Evolutionary conservation across 192 early-diverging fungal genomes (phyloP), one percentile per base, ranked within the genome.

Genomic region (Backusella liffmaniae): DNA sequence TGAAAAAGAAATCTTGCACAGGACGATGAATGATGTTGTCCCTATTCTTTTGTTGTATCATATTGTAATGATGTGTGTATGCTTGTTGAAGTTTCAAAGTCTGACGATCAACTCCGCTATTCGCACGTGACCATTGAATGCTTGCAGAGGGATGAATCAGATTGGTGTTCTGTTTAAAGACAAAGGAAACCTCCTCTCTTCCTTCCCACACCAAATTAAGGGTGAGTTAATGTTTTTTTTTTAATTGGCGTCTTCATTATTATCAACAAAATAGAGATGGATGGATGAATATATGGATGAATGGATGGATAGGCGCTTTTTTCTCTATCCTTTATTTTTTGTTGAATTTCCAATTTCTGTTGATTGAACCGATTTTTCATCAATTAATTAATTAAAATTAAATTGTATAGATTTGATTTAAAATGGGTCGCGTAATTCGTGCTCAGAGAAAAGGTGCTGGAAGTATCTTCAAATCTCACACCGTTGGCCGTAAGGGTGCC

Each of bases 391-490:
- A 49, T 49, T 49, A 49, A 49, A 49, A 39, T 39, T 39, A 44
- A n/a, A 49, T n/a, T 49, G 46, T 29, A 62, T 70, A 75, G 34
- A 72, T 32, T 66, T 73, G 66, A 69, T 44, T 78, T 21, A 67
- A 73, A 89, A 98, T 98, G 97, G 98, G 98, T 94, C 93, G 98
- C 86, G 98, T 99, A 80, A 97, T 99, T 88, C 93, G 97, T 90
- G 92, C 93, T 85, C 98, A 99, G 87, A 90, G 98, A 89, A 99
- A 99, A 88, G 73, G 73, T 74, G 93, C 96, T 80, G 97, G 97
- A 87, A 95, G 96, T 77, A 98, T 99, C 87, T 99, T 99, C 95
- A 97, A 94, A 88, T 87, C 98, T 85, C 94, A 94, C 90, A 95
- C 92, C 85, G 91, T 91, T 84, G 92, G 91, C 85, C 91, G 98